Base-by-base conservation (phyloP, 495 filamentous ascomycete species). In the Aspergillus affinis region DNA sequence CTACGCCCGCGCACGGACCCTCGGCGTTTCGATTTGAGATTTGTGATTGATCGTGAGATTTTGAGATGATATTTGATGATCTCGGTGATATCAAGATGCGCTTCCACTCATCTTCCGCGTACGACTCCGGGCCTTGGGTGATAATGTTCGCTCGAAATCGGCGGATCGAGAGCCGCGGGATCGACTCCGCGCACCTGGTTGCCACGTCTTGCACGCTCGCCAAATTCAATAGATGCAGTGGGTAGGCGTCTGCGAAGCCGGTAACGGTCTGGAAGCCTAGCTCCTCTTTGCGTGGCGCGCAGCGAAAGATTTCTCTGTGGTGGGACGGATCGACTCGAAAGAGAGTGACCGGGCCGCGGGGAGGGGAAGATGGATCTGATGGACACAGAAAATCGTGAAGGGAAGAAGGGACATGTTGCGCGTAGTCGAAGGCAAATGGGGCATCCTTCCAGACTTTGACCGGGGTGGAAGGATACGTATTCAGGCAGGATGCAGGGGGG, bases 111-210 rank as follows among this genome's bases (percentile, higher is more conserved):
- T 97, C 92, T 65, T 97, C 93, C 2, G 64, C 78, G 63, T 87
- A 91, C 1, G 86, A 76, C 10, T 68, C 71, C 0, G 86, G 84
- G 0, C 89, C 89, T 26, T 81, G 80, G 59, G 90, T 70, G 59
- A 94, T 86, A 51, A 98, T 86, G 64, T 97, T 98, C 9, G 93
- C 84, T 41, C 93, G 85, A 73, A 96, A 97, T 5, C 91, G 85
- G 2, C 81, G 66, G 3, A 87, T 82, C 46, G 86, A 87, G 13
- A 97, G 78, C 47, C 80, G 78, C 0, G 81, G 82, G 29, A 91
- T 82, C 30, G 83, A 78, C 8, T 70, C 63, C 29, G 76, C 76
- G 23, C 92, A 81, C 20, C 69, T 66, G 2, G 59, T 55, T 47
- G 77, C 82, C 8, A 88, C 72, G 56, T 92, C 85, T 7, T 82